These are phyloP conservation scores for Emergomyces africanus DNA, from an alignment of 2,329 filamentous ascomycete genomes.

Conservation along the genomic window DNA sequence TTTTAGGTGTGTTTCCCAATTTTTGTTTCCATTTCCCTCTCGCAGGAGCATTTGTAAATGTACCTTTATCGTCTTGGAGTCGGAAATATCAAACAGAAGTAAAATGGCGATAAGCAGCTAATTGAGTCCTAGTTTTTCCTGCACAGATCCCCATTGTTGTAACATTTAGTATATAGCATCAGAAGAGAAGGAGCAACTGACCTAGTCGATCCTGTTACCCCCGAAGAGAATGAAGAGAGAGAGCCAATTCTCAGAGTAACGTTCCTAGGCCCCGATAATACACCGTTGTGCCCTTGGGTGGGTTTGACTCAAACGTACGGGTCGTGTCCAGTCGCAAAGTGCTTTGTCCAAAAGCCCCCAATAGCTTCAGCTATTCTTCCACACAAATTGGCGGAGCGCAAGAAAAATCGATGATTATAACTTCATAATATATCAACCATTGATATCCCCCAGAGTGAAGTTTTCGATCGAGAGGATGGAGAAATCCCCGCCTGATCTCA, in stretches of 20 bases:
- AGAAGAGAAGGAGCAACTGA: not conserved
- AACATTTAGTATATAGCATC: not conserved
- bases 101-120: not conserved
- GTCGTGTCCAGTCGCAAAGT: not conserved
- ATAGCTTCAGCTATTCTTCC: too few species aligned
- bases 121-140: not conserved
- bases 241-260: not conserved
- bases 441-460: not conserved
- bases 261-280: not conserved
- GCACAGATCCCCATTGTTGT: not conserved
- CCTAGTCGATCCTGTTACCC: not conserved
- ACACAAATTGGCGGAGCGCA: not conserved
- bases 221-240: not conserved
- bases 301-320: not conserved
- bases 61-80: not conserved
- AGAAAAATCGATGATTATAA: not conserved
- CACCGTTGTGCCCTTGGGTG: not conserved
- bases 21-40: not conserved
- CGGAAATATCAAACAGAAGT: not conserved
- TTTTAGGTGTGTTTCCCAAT: not conserved
- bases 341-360: too few species aligned
- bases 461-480: not conserved
- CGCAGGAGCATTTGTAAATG: not conserved
- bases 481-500: not conserved
- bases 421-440: not conserved